These are phyloP conservation scores for Citrus australasica DNA, from an alignment of 345 rosid species.

Conservation along the genomic window DNA sequence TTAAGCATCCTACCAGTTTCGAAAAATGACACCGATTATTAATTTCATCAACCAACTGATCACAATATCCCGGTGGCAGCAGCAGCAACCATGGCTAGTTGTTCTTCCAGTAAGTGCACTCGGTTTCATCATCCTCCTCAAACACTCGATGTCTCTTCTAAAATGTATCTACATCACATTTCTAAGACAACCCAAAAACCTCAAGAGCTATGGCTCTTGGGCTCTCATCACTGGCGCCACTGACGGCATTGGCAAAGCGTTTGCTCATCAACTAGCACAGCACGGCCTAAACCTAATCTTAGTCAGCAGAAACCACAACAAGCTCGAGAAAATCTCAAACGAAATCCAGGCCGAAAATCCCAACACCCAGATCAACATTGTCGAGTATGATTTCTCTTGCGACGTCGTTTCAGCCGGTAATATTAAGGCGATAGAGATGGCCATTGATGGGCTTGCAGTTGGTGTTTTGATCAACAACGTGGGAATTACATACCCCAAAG, in stretches of 20 bases:
- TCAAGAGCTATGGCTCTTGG: constrained; percentile 76
- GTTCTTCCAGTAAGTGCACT: constrained; percentile 22
- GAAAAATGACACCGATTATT: no score
- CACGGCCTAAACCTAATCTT: constrained; percentile 65
- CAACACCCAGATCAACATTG: constrained; percentile 30
- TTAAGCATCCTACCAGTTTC: no score
- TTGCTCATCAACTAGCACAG: constrained; percentile 56
- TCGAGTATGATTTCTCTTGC: constrained; percentile 55
- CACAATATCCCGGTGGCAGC: no score
- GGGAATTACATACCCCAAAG: constrained; percentile 75
- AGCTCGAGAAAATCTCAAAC: constrained; percentile 39
- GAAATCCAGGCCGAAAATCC: constrained; percentile 43
- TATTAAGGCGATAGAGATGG: constrained; percentile 36
- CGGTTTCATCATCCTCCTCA: constrained; percentile 49
- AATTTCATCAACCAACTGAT: no score
- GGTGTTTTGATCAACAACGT: constrained; percentile 82
- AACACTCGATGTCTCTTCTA: constrained; percentile 34
- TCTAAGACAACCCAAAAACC: constrained; percentile 42
- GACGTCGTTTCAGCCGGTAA: not conserved
- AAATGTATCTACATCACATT: constrained; percentile 42
- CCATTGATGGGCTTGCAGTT: constrained; percentile 47
- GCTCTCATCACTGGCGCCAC: constrained; percentile 87
- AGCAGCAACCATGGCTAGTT: constrained; percentile 15
- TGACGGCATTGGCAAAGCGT: constrained; percentile 82
- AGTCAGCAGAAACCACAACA: constrained; percentile 55